phyloP scores from a whole-genome alignment of 2,329 filamentous ascomycete species.

The Ploettnerulaceae sp. region DNA sequence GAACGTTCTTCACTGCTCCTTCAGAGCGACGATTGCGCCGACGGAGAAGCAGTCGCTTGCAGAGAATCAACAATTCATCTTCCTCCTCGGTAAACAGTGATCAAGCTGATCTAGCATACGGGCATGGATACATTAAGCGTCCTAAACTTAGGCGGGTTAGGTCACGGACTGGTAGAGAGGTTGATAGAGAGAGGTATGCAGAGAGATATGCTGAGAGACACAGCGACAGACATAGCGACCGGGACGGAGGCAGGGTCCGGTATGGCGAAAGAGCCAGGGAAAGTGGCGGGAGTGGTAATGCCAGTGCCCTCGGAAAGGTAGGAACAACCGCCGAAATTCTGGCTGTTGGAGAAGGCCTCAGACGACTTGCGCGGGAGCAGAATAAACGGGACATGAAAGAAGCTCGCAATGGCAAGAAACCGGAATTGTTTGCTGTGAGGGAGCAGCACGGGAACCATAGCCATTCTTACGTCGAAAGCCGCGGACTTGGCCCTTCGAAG shows the following conservation, averaged over 20 bases:
- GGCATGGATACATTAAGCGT: constrained; percentile 46
- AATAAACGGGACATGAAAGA: constrained; percentile 35
- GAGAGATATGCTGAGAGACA: constrained; percentile 14
- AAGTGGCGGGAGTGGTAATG: constrained; percentile 17
- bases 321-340: constrained; percentile 44
- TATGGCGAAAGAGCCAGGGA: constrained; percentile 13
- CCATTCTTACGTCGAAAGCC: constrained; percentile 16
- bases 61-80: constrained; percentile 56
- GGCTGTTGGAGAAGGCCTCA: constrained; percentile 43
- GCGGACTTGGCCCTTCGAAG: constrained; percentile 28
- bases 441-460: constrained; percentile 8
- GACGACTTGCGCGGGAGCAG: constrained; percentile 40
- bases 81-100: constrained; percentile 56
- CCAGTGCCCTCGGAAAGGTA: constrained; percentile 12
- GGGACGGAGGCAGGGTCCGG: constrained; percentile 7
- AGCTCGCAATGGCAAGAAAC: constrained; percentile 24
- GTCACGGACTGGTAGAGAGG: constrained; percentile 28
- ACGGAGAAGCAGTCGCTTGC: constrained; percentile 46
- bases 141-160: constrained; percentile 27
- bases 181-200: constrained; percentile 24
- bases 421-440: constrained; percentile 17
- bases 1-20: constrained; percentile 58
- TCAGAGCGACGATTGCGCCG: constrained; percentile 48
- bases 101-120: constrained; percentile 60
- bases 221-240: constrained; percentile 11